phyloP scores from a whole-genome alignment of 225 moss, liverwort and hornwort species.

The Physcomitrium patens region DNA sequence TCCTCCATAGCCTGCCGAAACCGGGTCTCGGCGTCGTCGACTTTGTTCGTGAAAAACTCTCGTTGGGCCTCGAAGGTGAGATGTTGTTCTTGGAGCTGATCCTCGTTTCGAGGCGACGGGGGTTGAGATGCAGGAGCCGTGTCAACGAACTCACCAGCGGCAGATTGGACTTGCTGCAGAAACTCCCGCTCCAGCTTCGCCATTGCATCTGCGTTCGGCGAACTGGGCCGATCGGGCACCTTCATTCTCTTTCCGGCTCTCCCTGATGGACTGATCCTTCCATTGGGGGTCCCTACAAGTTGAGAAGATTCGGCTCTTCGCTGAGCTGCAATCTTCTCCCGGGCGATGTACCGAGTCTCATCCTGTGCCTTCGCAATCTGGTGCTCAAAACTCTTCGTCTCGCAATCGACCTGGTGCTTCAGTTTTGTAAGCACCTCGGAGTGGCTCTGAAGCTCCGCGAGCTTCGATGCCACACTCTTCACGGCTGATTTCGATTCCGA shows the following conservation, averaged over 20 bases:
- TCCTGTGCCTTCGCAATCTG: constrained; percentile 18
- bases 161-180: neutral
- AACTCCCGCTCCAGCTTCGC: constrained; percentile 16
- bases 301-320: neutral
- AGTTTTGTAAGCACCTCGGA: constrained; percentile 24
- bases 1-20: constrained; percentile 54
- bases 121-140: constrained; percentile 14
- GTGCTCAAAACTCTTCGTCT: constrained; percentile 29
- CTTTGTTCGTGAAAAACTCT: constrained; percentile 21
- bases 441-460: constrained; percentile 20
- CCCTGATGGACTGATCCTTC: too few species aligned
- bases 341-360: neutral
- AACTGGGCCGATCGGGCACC: neutral
- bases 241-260: neutral
- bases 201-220: constrained; percentile 18
- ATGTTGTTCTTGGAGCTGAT: constrained; percentile 34
- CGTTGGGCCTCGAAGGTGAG: constrained; percentile 21
- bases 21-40: constrained; percentile 18
- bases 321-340: constrained; percentile 6
- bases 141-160: constrained; percentile 14
- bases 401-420: constrained; percentile 31
- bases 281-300: accelerated
- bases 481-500: neutral
- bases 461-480: neutral
- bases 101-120: neutral